These are phyloP conservation scores for Fusarium drepaniforme DNA, from an alignment of 2,329 filamentous ascomycete species.

Conservation along the genomic window DNA sequence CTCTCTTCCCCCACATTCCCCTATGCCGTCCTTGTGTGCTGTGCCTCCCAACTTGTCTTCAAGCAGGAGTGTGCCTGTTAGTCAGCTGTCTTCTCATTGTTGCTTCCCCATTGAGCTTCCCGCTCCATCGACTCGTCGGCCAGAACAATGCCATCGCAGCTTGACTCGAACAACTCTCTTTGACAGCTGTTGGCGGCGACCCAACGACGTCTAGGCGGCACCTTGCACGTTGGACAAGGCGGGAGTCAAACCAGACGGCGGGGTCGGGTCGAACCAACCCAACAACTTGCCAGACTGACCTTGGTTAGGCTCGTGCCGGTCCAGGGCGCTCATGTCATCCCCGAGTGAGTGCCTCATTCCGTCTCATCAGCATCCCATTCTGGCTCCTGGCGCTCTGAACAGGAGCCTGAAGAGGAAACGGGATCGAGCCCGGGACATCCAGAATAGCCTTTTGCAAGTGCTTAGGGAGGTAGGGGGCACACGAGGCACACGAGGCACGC, in stretches of 20 bases:
- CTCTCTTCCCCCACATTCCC: conserved; percentile 6
- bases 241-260: conserved; percentile 29
- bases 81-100: neutral
- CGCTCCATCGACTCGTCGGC: neutral
- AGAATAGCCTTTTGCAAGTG: conserved; percentile 30
- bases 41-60: neutral
- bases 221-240: conserved; percentile 27
- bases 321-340: conserved; percentile 28
- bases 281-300: conserved; percentile 11
- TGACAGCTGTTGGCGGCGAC: conserved; percentile 29
- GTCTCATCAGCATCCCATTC: conserved; percentile 24
- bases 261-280: conserved; percentile 21
- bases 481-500: conserved; percentile 8
- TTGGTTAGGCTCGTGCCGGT: conserved; percentile 36
- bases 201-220: conserved; percentile 20
- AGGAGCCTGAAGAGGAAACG: conserved; percentile 19
- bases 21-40: neutral
- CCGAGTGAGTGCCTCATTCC: conserved; percentile 16
- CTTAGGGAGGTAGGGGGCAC: conserved; percentile 13
- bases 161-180: conserved; percentile 12
- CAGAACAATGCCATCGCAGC: conserved; percentile 4
- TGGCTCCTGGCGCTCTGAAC: conserved; percentile 7
- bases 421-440: conserved; percentile 10
- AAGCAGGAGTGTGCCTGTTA: neutral
- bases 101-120: neutral